phyloP scores from a whole-genome alignment of 495 filamentous ascomycete species.

The Hypoxylon intermedium region DNA sequence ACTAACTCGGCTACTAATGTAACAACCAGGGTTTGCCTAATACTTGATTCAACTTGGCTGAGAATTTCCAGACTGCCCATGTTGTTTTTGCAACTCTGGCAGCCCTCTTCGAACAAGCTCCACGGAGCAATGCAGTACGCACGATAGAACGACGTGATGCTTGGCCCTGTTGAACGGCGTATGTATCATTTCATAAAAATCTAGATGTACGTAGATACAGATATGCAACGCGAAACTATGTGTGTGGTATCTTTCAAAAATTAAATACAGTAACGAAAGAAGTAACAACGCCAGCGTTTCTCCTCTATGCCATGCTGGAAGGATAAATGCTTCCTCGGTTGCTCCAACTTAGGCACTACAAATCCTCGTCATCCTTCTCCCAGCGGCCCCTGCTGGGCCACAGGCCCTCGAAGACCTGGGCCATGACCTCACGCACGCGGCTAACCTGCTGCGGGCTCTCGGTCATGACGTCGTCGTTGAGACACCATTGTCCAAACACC shows the following conservation, averaged over 20 bases:
- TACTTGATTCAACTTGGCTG: too few relatives aligned
- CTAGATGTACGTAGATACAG: neutral
- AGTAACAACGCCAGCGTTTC: conserved; percentile 13
- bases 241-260: conserved; percentile 30
- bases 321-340: too few relatives aligned
- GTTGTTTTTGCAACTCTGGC: too few relatives aligned
- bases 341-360: neutral
- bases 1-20: neutral
- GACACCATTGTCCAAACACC: conserved; percentile 49
- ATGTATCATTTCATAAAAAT: neutral
- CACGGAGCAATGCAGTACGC: too few relatives aligned
- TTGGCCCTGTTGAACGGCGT: conserved; percentile 6
- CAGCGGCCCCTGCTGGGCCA: conserved; percentile 29
- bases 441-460: conserved; percentile 38
- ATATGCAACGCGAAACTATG: too few relatives aligned
- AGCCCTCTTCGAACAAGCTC: too few relatives aligned
- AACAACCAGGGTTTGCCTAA: neutral
- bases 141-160: neutral
- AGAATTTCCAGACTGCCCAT: too few relatives aligned
- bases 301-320: neutral
- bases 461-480: conserved; percentile 53
- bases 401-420: conserved; percentile 32
- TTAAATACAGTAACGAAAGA: conserved; percentile 27
- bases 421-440: conserved; percentile 33
- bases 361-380: conserved; percentile 21